Conservation (phyloP, 306 rosid genomes). For the Oemleria cerasiformis region DNA sequence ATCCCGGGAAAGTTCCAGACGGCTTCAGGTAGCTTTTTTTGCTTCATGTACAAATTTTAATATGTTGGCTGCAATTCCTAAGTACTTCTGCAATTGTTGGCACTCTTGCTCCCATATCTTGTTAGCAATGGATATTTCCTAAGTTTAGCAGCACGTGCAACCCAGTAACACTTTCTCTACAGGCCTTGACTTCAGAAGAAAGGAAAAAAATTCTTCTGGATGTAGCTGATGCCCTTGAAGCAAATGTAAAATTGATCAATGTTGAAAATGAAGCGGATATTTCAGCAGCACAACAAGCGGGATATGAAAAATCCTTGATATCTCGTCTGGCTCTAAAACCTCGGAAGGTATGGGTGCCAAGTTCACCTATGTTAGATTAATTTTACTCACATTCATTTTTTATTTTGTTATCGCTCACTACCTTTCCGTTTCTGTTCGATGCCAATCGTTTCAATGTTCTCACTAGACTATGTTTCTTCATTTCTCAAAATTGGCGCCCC, state of each 20-base stretch:
- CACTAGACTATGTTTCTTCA: neutral
- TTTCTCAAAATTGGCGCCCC: conserved; percentile 9
- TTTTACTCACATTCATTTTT: neutral
- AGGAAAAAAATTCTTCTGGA: conserved; percentile 77
- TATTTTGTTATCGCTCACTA: neutral
- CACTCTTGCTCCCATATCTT: neutral
- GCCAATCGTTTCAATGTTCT: neutral
- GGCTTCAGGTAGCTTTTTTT: conserved; percentile 67
- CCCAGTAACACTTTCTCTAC: conserved; percentile 28
- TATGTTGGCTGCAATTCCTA: neutral
- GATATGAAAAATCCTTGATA: conserved; percentile 78
- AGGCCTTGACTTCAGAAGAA: conserved; percentile 77
- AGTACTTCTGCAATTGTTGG: neutral
- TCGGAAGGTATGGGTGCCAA: conserved; percentile 59
- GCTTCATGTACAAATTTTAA: neutral
- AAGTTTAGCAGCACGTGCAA: conserved; percentile 28
- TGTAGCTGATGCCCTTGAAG: conserved; percentile 90
- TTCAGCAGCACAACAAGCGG: conserved; percentile 64
- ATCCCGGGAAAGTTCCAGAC: conserved; percentile 94
- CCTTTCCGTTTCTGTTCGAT: conserved; percentile 1
- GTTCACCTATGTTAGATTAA: conserved; percentile 16
- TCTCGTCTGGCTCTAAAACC: conserved; percentile 79
- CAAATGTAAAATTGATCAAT: conserved; percentile 54
- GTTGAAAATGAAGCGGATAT: conserved; percentile 88
- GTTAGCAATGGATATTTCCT: neutral